Evolutionary conservation across 129 eudicot genomes (phyloP), one percentile per base, ranked within the genome.

Genomic region (Saussurea involucrata): DNA sequence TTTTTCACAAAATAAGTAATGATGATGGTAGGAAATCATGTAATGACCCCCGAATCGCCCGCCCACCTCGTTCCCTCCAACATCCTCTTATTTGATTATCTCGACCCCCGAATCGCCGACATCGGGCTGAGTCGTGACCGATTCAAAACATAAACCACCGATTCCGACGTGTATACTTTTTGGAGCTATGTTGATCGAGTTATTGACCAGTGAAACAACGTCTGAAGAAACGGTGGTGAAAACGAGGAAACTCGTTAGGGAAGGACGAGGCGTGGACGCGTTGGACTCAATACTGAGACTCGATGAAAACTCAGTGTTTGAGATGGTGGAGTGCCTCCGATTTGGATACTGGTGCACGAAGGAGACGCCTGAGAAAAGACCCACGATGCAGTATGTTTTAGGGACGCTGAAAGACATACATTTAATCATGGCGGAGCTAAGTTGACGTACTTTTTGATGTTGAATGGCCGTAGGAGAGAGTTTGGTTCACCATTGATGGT

Each of bases 281-380:
- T 63, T 95, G 46, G 97, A 95, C 84, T 72, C 96, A 31, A 83
- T 95, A 81, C 25, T 95, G 55, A 82, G 86, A 80, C 81, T 77
- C 71, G 85, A 84, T 1, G 89, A 67, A 10, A 89, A 87, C 75
- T 76, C 95, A 13, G 90, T 85, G 84, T 85, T 82, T 73, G 90
- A 85, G 78, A 88, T 92, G 99, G 96, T 87, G 64, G 99, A 89
- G 92, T 83, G 95, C 42, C 88, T 95, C n/a, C n/a, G n/a, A n/a
- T n/a, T n/a, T n/a, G n/a, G n/a, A n/a, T n/a, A n/a, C n/a, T n/a
- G n/a, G n/a, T n/a, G n/a, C n/a, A n/a, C n/a, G n/a, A n/a, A n/a
- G n/a, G n/a, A n/a, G n/a, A n/a, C n/a, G n/a, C n/a, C n/a, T n/a
- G n/a, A n/a, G n/a, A n/a, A n/a, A n/a, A n/a, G n/a, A n/a, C n/a